Conservation (phyloP, 2,329 filamentous ascomycete genomes). For the Magnaporthiopsis poae region DNA sequence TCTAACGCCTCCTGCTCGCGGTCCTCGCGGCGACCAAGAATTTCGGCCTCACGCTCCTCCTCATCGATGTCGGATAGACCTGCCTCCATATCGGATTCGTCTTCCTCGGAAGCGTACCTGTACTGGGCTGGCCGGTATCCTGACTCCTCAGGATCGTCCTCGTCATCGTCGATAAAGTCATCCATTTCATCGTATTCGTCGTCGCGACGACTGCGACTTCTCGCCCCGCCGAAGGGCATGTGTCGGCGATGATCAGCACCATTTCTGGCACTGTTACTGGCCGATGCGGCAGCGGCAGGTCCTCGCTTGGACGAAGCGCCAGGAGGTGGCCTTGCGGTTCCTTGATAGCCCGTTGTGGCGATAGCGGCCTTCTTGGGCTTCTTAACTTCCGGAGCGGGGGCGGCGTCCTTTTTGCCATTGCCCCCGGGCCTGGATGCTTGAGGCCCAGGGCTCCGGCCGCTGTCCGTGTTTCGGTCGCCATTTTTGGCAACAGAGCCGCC, state of each 20-base stretch:
- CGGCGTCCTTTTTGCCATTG: constrained; percentile 18
- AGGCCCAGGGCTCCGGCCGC: neutral
- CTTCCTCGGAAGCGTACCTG: constrained; percentile 48
- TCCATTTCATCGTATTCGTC: constrained; percentile 54
- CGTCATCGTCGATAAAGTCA: constrained; percentile 53
- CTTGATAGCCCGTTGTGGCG: constrained; percentile 56
- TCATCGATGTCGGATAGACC: constrained; percentile 62
- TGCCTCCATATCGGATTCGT: constrained; percentile 69
- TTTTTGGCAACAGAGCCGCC: neutral
- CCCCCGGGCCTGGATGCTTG: constrained; percentile 2
- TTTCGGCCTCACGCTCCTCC: constrained; percentile 56
- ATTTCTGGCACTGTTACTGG: neutral
- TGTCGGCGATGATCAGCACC: constrained; percentile 7
- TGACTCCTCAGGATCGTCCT: constrained; percentile 40
- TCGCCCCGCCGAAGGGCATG: constrained; percentile 11
- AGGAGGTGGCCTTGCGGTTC: constrained; percentile 52
- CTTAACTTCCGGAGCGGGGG: constrained; percentile 35
- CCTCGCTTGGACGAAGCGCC: constrained; percentile 24
- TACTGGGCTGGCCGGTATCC: constrained; percentile 1
- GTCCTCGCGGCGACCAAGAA: constrained; percentile 58
- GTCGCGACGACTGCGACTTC: constrained; percentile 28
- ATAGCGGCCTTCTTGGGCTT: constrained; percentile 51
- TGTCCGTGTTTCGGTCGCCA: neutral
- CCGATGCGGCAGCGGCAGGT: constrained; percentile 23
- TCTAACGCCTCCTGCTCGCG: constrained; percentile 54